Base-by-base conservation (phyloP, 177 flowering plant species). In the Telopea speciosissima region DNA sequence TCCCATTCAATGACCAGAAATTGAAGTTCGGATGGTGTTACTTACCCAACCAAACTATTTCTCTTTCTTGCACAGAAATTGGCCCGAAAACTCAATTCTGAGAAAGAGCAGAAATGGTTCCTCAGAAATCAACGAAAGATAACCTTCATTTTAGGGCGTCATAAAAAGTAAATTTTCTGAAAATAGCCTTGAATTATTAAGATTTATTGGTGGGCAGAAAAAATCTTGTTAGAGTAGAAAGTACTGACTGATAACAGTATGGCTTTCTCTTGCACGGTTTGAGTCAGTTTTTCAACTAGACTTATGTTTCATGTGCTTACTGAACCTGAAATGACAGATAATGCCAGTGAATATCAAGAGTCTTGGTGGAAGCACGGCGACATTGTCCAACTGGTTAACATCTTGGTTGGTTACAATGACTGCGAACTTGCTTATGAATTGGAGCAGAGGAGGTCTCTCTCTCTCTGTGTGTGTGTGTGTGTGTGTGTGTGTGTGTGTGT, bases 291-390 rank as follows among this genome's bases (percentile, higher is more conserved):
- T 31, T 36, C 44, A 24, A 67, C 6, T 49, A 23, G 3, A 45
- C 54, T 45, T 8, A 11, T 45, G 54, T 22, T 36, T 49, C 13
- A 26, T 66, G 8, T 2, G 5, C 58, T 22, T 58, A 21, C 36
- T 65, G 22, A 72, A 64, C 75, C 36, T 66, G 49, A n/a, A 66
- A 36, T 72, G 72, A 74, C 91, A 94, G 99, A 89, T 95, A 66
- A 93, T 95, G 74, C 99, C 99, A 7, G 82, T 93, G 68, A 91
- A 82, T 64, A 91, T 95, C 5, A 95, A 95, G 79, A 77, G 98
- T 24, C 94, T 95, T 69, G 99, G 92, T 64, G 99, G 98, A 66
- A 95, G 99, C 75, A 70, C 84, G 22, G 99, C 99, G 40, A 95
- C 99, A 54, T 85, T 95, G 70, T 74, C 76, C 67, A 89, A 89